A percentile compares a stretch with the other conserved stretches of the same genome.
These are phyloP conservation scores for Uronychia setigera DNA, from an alignment of 73 alveolate species.

Conservation along the genomic window DNA sequence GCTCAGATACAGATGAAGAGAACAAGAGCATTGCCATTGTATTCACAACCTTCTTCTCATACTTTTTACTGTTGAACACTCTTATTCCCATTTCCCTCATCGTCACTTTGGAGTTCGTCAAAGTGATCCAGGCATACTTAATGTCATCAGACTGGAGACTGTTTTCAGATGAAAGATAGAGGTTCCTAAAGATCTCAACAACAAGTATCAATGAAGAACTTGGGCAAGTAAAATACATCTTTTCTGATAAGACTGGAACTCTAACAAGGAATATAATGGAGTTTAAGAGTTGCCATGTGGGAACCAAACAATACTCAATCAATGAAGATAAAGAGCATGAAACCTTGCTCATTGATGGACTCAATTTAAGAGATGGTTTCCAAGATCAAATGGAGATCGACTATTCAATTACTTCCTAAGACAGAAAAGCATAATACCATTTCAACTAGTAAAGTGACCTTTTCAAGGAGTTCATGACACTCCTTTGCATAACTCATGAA, in stretches of 20 bases:
- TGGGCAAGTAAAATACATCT: conserved; percentile 73
- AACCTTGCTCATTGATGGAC: neutral
- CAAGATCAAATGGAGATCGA: conserved; percentile 14
- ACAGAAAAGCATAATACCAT: conserved; percentile 8
- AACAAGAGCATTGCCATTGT: neutral
- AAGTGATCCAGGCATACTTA: conserved; percentile 64
- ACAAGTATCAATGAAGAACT: conserved; percentile 63
- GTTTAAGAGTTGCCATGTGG: conserved; percentile 50
- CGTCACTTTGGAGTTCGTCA: conserved; percentile 77
- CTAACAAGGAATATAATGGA: conserved; percentile 64
- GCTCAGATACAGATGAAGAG: neutral
- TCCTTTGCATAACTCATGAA: conserved; percentile 78
- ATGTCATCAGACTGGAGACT: conserved; percentile 64
- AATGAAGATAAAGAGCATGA: neutral
- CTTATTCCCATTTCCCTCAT: conserved; percentile 79
- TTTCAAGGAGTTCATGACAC: conserved; percentile 63
- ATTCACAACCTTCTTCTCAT: conserved; percentile 63
- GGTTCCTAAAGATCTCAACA: conserved; percentile 46
- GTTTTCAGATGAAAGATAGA: conserved; percentile 29
- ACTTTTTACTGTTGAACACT: conserved; percentile 84
- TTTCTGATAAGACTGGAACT: conserved; percentile 90
- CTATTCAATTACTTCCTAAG: conserved; percentile 5
- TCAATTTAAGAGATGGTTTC: conserved; percentile 9
- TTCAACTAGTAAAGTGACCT: conserved; percentile 27
- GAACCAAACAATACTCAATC: conserved; percentile 49